phyloP scores from a whole-genome alignment of 768 basidiomycete genomes.

The Leccinum boreale region DNA sequence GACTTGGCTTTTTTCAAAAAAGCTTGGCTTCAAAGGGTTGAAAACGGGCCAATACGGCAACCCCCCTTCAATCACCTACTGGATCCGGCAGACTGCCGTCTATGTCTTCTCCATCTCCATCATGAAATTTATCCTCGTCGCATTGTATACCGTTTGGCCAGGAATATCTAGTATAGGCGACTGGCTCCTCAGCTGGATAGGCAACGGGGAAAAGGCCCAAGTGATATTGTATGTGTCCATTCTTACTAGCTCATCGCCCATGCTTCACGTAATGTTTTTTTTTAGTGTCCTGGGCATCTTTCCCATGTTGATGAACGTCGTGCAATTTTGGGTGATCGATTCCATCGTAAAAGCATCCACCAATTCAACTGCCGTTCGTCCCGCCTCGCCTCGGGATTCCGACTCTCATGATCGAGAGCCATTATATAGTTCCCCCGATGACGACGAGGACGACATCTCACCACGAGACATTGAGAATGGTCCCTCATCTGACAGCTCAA shows the following conservation, averaged over 20 bases:
- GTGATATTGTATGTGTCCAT: slow-evolving; percentile 69
- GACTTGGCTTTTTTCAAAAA: slow-evolving; percentile 63
- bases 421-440: slow-evolving; percentile 58
- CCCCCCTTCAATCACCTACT: slow-evolving; percentile 72
- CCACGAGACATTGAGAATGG: slow-evolving; percentile 47
- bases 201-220: slow-evolving; percentile 60
- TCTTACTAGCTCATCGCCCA: background rate
- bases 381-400: slow-evolving; percentile 37
- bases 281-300: slow-evolving; percentile 85
- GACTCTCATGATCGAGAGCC: slow-evolving; percentile 54
- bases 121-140: slow-evolving; percentile 92
- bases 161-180: slow-evolving; percentile 74
- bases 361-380: slow-evolving; percentile 36
- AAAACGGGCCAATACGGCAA: slow-evolving; percentile 86
- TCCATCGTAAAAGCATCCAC: slow-evolving; percentile 80
- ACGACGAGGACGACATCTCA: slow-evolving; percentile 42
- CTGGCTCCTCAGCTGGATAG: slow-evolving; percentile 82
- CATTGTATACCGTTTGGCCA: slow-evolving; percentile 67
- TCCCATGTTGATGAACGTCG: slow-evolving; percentile 82
- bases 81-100: slow-evolving; percentile 73
- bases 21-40: slow-evolving; percentile 67
- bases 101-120: slow-evolving; percentile 77
- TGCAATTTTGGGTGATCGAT: slow-evolving; percentile 96
- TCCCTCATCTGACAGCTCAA: slow-evolving; percentile 34
- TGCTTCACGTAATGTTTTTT: slow-evolving; percentile 8